phyloP scores from a whole-genome alignment of 73 alveolate genomes.

The Paramecium primaurelia region DNA sequence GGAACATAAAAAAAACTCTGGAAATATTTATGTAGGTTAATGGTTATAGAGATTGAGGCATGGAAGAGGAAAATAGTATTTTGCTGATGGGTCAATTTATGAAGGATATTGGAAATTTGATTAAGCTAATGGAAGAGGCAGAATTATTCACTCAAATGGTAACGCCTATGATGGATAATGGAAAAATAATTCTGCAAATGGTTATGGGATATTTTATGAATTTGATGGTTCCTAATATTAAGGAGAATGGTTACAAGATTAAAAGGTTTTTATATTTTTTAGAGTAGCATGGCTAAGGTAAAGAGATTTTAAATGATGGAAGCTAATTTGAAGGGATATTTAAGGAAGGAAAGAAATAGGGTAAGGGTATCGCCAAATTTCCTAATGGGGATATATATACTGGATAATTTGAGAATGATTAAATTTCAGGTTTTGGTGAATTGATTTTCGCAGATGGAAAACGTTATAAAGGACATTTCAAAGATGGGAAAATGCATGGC shows the following conservation, averaged over 20 bases:
- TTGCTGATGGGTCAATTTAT: slow-evolving; percentile 66
- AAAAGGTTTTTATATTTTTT: not conserved
- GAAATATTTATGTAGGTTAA: slow-evolving; percentile 41
- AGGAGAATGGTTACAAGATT: slow-evolving; percentile 20
- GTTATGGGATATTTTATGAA: slow-evolving; percentile 48
- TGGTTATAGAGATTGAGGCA: slow-evolving; percentile 59
- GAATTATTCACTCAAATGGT: slow-evolving; percentile 61
- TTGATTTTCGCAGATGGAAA: slow-evolving; percentile 20
- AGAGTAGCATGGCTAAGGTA: not conserved
- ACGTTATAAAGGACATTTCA: slow-evolving; percentile 7
- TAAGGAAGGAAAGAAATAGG: slow-evolving; percentile 55
- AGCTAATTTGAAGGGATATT: not conserved
- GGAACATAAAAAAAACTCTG: slow-evolving; percentile 20
- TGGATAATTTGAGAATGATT: slow-evolving; percentile 61
- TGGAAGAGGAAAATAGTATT: slow-evolving; percentile 77
- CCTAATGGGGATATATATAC: slow-evolving; percentile 56
- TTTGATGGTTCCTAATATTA: slow-evolving; percentile 18
- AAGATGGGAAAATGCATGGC: slow-evolving; percentile 47
- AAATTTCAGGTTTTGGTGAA: not conserved
- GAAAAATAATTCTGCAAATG: slow-evolving; percentile 65
- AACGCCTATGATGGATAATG: slow-evolving; percentile 66
- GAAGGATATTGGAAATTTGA: slow-evolving; percentile 64
- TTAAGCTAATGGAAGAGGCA: slow-evolving; percentile 64
- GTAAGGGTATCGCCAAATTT: slow-evolving; percentile 59
- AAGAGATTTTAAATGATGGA: not conserved